Evolutionary conservation across 2,329 filamentous ascomycete species (phyloP).

Genomic region (Cordyceps cateniannulata): DNA sequence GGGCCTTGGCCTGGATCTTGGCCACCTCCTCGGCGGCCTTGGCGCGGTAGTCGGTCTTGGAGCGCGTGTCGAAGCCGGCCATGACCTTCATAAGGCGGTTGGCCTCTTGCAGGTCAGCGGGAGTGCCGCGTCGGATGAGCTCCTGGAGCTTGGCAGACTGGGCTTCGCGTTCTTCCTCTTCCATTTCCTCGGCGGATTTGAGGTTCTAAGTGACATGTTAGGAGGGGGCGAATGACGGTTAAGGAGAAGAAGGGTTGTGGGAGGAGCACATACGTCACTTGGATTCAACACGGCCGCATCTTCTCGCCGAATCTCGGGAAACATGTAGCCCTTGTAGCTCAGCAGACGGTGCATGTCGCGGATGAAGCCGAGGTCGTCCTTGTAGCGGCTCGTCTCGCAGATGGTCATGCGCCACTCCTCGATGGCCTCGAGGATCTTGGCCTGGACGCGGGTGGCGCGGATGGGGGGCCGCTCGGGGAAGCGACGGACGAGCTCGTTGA

Average conservation of each 20-base stretch:
- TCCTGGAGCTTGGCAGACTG: constrained; percentile 98
- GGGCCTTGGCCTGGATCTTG: constrained; percentile 93
- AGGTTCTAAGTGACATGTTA: constrained; percentile 57
- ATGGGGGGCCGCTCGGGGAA: constrained; percentile 92
- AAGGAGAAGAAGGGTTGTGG: neutral
- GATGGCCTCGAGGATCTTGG: constrained; percentile 88
- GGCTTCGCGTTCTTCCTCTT: constrained; percentile 88
- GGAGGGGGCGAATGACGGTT: neutral
- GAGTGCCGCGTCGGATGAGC: constrained; percentile 83
- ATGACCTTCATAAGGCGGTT: constrained; percentile 99
- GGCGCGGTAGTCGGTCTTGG: constrained; percentile 95
- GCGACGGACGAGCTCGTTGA: constrained; percentile 93
- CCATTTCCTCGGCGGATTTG: constrained; percentile 96
- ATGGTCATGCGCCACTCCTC: constrained; percentile 98
- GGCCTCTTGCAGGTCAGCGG: constrained; percentile 91
- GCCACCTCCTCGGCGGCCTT: constrained; percentile 94
- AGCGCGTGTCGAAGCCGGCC: constrained; percentile 92
- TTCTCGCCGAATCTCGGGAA: constrained; percentile 85
- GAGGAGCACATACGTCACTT: constrained; percentile 67
- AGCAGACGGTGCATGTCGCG: constrained; percentile 94
- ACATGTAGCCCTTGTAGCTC: constrained; percentile 94
- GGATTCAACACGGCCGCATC: constrained; percentile 96
- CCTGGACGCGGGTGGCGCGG: constrained; percentile 79
- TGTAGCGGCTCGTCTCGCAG: constrained; percentile 96
- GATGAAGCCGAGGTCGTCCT: constrained; percentile 93